Base-by-base conservation (phyloP, 306 rosid species). In the Castanea crenata region DNA sequence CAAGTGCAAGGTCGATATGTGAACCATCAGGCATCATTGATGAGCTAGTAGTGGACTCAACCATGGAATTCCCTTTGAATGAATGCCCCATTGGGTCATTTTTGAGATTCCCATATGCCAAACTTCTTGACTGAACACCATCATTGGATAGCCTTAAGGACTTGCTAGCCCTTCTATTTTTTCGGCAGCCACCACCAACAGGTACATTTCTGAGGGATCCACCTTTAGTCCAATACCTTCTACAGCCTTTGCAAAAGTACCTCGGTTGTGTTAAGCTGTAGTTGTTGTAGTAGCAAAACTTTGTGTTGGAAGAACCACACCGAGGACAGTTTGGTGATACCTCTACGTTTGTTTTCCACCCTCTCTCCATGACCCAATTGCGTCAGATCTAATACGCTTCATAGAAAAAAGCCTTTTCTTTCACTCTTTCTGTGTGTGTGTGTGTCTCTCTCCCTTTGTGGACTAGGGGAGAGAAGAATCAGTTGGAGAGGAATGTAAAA, bases 181-280 rank as follows among this genome's bases (percentile, higher is more conserved):
- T 81, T 49, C 85, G 78, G 83, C 85, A 85, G 49, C 86, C 84
- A 8, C 97, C 96, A 3, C 94, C 96, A 0, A 91, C 87, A 0
- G 97, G 97, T 2, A 92, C 94, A 41, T 92, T 86, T 6, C 96
- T 77, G 70, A 92, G 90, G 25, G 97, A 91, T 10, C 97, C 97
- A 5, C 97, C 97, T 84, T 89, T 92, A 27, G 97, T 92, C 96
- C 96, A 91, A 72, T 89, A 92, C 75, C 96, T 86, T 79, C 96
- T 88, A 71, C 94, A 92, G 29, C 91, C 90, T 67, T 89, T 92
- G 88, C 97, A 92, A 74, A 92, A 92, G 85, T 89, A 92, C 67
- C 97, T 71, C 7, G 97, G 97, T 70, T 92, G 96, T 18, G 97
- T 89, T 56, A 91, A 85, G 83, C 94, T 92, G 79, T 92, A 92